phyloP scores from a whole-genome alignment of 1,139 yeast genomes.

The Debaryomyces udenii region DNA sequence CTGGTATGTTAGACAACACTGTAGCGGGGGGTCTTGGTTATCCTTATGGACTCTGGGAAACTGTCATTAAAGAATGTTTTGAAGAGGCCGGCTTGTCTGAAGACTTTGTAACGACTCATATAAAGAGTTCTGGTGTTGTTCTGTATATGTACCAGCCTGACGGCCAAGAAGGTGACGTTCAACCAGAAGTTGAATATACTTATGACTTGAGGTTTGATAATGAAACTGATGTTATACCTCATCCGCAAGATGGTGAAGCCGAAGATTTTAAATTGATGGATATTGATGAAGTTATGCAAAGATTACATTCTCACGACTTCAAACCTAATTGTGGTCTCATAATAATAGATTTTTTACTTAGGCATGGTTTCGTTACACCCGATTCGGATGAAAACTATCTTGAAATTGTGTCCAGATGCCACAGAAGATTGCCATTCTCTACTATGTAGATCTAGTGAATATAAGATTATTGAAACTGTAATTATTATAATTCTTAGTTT shows the following conservation, averaged over 20 bases:
- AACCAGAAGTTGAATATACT: constrained; percentile 85
- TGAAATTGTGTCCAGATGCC: constrained; percentile 61
- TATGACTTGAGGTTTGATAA: constrained; percentile 68
- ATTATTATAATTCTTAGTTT: neutral
- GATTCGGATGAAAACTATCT: constrained; percentile 65
- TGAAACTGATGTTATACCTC: constrained; percentile 53
- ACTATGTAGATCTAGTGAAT: constrained; percentile 26
- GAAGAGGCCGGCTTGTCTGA: constrained; percentile 87
- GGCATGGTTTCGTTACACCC: constrained; percentile 71
- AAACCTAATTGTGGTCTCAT: constrained; percentile 89
- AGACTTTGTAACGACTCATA: constrained; percentile 48
- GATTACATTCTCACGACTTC: constrained; percentile 59
- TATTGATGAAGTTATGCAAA: constrained; percentile 55
- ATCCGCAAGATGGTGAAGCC: constrained; percentile 86
- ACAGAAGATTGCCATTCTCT: constrained; percentile 75
- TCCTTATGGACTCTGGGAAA: constrained; percentile 75
- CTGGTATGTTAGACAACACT: constrained; percentile 88
- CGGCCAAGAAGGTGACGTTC: constrained; percentile 58
- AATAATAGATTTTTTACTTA: constrained; percentile 76
- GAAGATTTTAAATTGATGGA: constrained; percentile 68
- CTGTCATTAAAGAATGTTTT: constrained; percentile 79
- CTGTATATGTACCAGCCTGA: constrained; percentile 59
- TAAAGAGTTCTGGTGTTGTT: constrained; percentile 63
- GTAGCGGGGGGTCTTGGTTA: constrained; percentile 94
- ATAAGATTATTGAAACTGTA: neutral